Evolutionary conservation across 2,329 filamentous ascomycete species (phyloP).

Genomic region (Dactylonectria macrodidyma): DNA sequence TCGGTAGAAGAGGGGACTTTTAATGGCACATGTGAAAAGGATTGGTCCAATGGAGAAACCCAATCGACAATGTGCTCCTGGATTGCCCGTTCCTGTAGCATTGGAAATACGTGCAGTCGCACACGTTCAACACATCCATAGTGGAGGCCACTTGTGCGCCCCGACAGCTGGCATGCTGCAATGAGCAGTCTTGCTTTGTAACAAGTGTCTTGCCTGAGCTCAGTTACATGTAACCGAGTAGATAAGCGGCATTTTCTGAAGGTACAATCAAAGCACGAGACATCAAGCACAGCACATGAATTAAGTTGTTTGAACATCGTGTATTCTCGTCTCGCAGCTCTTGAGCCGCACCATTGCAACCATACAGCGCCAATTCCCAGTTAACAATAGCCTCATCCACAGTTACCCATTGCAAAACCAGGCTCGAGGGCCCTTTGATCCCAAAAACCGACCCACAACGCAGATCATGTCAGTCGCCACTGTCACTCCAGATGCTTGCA

Average conservation of each 20-base stretch:
- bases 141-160: not conserved
- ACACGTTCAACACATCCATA: too few species aligned
- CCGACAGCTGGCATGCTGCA: not conserved
- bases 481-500: constrained; percentile 52
- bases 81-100: not conserved
- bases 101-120: not conserved
- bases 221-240: too few species aligned
- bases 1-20: not conserved
- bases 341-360: constrained; percentile 51
- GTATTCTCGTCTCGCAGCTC: constrained; percentile 56
- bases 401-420: constrained; percentile 55
- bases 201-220: not conserved
- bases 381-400: constrained; percentile 51
- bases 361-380: constrained; percentile 52
- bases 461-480: constrained; percentile 53
- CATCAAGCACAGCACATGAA: constrained; percentile 1
- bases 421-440: constrained; percentile 52
- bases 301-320: constrained; percentile 52
- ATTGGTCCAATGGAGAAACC: not conserved
- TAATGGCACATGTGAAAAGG: not conserved
- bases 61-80: not conserved
- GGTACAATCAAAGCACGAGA: not conserved
- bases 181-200: too few species aligned
- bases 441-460: constrained; percentile 52
- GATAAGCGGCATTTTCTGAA: not conserved